These are phyloP conservation scores for Pseudopithomyces chartarum DNA, from an alignment of 2,329 filamentous ascomycete genomes.

Conservation along the genomic window DNA sequence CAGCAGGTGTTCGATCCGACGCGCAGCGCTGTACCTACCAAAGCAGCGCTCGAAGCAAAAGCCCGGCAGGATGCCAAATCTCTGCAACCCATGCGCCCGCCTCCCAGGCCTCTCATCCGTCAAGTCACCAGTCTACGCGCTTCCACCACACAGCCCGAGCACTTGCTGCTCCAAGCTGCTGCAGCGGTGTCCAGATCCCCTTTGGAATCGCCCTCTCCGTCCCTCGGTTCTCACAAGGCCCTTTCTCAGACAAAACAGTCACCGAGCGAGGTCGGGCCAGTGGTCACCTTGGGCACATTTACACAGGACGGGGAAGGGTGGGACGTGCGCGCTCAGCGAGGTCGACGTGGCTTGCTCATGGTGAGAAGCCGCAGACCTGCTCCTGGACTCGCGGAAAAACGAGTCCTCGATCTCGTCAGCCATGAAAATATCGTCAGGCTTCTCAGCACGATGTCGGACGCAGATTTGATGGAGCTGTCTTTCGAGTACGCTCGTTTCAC, in stretches of 20 bases:
- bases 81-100: background rate
- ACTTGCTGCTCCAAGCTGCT: background rate
- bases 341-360: slow-evolving; percentile 8
- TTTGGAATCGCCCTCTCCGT: background rate
- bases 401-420: background rate
- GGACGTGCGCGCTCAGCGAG: slow-evolving; percentile 7
- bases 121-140: background rate
- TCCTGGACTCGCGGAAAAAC: slow-evolving; percentile 1
- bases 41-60: background rate
- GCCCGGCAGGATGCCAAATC: background rate
- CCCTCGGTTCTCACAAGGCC: background rate
- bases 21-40: background rate
- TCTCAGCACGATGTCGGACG: background rate
- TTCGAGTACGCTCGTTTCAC: slow-evolving; percentile 16
- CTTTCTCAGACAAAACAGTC: background rate
- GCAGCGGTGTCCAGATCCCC: background rate
- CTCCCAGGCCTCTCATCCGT: background rate
- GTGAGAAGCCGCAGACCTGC: slow-evolving; percentile 2
- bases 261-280: background rate
- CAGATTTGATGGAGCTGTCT: slow-evolving; percentile 1
- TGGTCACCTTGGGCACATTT: slow-evolving; percentile 8
- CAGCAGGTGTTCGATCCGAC: background rate
- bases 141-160: background rate
- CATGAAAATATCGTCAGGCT: slow-evolving; percentile 9
- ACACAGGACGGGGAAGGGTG: slow-evolving; percentile 9